Percentiles rank a stretch among this genome's conserved stretches.
Evolutionary conservation across 2,329 filamentous ascomycete genomes (phyloP).

Genomic region (Penicillium sp.): DNA sequence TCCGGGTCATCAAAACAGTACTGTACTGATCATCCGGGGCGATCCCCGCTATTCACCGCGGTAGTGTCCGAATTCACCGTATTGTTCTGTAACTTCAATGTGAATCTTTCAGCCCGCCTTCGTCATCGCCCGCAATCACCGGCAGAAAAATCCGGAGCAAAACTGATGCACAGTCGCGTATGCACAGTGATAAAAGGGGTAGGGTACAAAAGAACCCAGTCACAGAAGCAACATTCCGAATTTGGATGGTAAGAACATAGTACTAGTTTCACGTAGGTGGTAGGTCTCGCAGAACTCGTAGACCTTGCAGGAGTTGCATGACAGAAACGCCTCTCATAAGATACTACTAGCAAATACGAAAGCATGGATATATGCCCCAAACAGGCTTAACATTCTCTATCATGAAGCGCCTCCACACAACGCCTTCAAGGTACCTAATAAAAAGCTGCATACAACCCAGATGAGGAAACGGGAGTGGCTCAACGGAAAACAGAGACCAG

Average conservation of each 20-base stretch:
- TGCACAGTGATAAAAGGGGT: not conserved
- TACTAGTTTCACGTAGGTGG: not conserved
- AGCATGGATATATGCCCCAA: not conserved
- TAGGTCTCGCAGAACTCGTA: not conserved
- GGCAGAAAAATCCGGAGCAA: constrained; percentile 23
- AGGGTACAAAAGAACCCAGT: not conserved
- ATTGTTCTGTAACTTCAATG: constrained; percentile 5
- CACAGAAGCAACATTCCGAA: not conserved
- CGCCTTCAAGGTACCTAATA: constrained; percentile 25
- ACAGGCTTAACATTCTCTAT: constrained; percentile 35
- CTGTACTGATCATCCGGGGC: constrained; percentile 3
- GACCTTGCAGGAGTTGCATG: too few species aligned
- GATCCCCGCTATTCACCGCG: not conserved
- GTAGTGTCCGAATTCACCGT: not conserved
- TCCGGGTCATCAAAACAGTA: constrained; percentile 18
- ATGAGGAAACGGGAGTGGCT: not conserved
- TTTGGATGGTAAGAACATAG: not conserved
- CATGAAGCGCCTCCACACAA: constrained; percentile 27
- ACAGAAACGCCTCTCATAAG: not conserved
- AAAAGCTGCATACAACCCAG: constrained; percentile 16
- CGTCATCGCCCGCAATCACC: constrained; percentile 32
- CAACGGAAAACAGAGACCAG: constrained; percentile 13
- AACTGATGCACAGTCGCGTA: not conserved
- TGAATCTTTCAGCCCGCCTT: constrained; percentile 22
- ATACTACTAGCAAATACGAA: not conserved